These are phyloP conservation scores for Fusarium cyanostomum DNA, from an alignment of 2,329 filamentous ascomycete species.

Conservation along the genomic window DNA sequence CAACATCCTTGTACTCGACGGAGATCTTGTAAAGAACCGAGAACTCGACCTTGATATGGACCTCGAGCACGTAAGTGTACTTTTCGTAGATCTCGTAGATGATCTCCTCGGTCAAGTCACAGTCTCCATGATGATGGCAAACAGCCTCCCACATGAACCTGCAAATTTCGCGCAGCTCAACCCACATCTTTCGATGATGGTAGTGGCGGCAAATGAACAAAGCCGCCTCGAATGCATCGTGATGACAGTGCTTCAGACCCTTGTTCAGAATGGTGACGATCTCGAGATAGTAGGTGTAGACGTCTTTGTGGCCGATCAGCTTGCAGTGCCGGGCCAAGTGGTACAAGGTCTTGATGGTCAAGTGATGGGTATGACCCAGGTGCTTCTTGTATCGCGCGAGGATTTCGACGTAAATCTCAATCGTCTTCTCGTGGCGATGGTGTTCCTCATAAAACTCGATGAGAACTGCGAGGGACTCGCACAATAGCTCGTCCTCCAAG, in stretches of 20 bases:
- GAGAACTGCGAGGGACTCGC: constrained; percentile 43
- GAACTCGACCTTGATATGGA: constrained; percentile 54
- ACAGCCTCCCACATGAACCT: constrained; percentile 55
- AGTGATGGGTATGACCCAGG: constrained; percentile 41
- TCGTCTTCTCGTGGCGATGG: constrained; percentile 51
- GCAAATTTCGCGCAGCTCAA: constrained; percentile 57
- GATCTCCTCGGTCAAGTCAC: constrained; percentile 52
- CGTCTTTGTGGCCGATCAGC: constrained; percentile 45
- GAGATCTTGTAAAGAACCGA: constrained; percentile 55
- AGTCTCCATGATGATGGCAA: constrained; percentile 48
- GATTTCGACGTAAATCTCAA: constrained; percentile 49
- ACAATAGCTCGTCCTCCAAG: constrained; percentile 44
- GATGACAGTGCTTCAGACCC: constrained; percentile 46
- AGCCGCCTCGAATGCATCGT: constrained; percentile 57
- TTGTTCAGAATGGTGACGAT: constrained; percentile 49
- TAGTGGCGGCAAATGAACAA: constrained; percentile 56
- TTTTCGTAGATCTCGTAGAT: constrained; percentile 54
- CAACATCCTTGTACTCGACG: constrained; percentile 58
- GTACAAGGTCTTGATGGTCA: constrained; percentile 50
- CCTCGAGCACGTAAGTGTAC: constrained; percentile 58
- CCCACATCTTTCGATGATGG: constrained; percentile 55
- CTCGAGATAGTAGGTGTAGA: constrained; percentile 50
- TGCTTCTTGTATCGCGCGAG: constrained; percentile 46
- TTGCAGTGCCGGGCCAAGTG: constrained; percentile 36
- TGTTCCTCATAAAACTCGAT: constrained; percentile 49